These are phyloP conservation scores for Pythium sukuiense DNA, from an alignment of 352 stramenopile genomes.

Conservation along the genomic window DNA sequence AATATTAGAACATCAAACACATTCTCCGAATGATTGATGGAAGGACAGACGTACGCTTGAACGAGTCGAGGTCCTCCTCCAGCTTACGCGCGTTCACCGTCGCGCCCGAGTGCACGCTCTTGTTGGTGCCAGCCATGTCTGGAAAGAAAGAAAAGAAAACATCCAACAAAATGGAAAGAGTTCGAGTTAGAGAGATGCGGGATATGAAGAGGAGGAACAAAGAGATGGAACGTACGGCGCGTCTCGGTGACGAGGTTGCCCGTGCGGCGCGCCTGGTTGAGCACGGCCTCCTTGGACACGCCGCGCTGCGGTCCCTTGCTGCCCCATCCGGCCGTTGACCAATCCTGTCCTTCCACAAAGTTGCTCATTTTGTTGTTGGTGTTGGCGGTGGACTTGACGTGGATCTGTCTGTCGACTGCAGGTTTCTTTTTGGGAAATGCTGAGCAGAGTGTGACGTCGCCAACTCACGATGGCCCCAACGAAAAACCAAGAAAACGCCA, in stretches of 20 bases:
- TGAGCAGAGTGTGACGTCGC: constrained; percentile 10
- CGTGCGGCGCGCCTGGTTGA: constrained; percentile 72
- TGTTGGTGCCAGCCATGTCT: constrained; percentile 83
- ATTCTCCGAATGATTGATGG: neutral
- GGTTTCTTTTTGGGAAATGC: constrained; percentile 4
- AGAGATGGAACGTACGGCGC: constrained; percentile 65
- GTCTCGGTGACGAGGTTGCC: constrained; percentile 74
- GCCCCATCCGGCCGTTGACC: constrained; percentile 67
- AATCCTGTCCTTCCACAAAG: constrained; percentile 81
- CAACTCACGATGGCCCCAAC: constrained; percentile 2
- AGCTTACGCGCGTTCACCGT: constrained; percentile 90
- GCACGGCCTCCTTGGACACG: constrained; percentile 58
- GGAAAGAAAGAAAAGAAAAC: no score
- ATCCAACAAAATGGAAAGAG: neutral
- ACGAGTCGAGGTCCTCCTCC: constrained; percentile 89
- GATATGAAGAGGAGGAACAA: no score
- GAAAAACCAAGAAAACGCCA: neutral
- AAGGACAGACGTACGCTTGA: constrained; percentile 81
- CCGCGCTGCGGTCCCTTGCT: constrained; percentile 62
- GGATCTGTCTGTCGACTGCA: constrained; percentile 3
- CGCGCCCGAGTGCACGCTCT: constrained; percentile 76
- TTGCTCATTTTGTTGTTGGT: constrained; percentile 31
- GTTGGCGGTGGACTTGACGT: neutral
- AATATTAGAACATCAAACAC: neutral
- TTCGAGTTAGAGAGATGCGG: no score